Conservation (phyloP, 2,329 filamentous ascomycete genomes). For the Ceratocystis colombiana region DNA sequence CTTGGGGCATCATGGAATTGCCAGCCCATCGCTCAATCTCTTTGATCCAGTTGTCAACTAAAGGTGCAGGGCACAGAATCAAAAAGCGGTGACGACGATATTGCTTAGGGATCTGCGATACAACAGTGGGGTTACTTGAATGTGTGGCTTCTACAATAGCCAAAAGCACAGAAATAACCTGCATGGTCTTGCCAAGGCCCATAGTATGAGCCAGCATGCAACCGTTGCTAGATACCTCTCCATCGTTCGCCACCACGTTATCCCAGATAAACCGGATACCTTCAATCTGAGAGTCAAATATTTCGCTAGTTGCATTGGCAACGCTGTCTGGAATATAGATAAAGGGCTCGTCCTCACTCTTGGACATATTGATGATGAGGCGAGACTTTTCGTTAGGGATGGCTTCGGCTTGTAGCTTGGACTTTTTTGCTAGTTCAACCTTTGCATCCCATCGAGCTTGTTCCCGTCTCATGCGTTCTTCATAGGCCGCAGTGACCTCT, state of each 20-base stretch:
- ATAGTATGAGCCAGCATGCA: constrained; percentile 82
- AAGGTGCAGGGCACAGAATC: constrained; percentile 61
- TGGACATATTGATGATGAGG: constrained; percentile 58
- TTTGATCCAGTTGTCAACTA: constrained; percentile 75
- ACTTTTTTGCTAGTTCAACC: constrained; percentile 35
- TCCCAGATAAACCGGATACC: constrained; percentile 87
- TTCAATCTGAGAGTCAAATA: constrained; percentile 71
- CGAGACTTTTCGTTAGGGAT: constrained; percentile 36
- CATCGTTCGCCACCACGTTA: constrained; percentile 54
- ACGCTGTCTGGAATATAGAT: constrained; percentile 58
- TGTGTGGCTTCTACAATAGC: constrained; percentile 57
- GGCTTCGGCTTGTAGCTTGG: constrained; percentile 36
- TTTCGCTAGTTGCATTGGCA: constrained; percentile 37
- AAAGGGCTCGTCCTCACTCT: constrained; percentile 48
- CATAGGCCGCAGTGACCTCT: constrained; percentile 42
- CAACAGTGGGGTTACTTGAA: constrained; percentile 48
- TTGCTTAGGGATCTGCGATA: constrained; percentile 55
- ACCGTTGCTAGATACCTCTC: constrained; percentile 46
- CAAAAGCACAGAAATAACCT: constrained; percentile 73
- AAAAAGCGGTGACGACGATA: constrained; percentile 56
- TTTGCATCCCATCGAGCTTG: constrained; percentile 45
- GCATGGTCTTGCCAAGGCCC: constrained; percentile 89
- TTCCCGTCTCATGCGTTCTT: constrained; percentile 47
- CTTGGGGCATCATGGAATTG: constrained; percentile 17
- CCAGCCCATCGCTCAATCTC: constrained; percentile 51